phyloP scores from a whole-genome alignment of 176 grass and related monocot genomes.

The Musa beccarii region DNA sequence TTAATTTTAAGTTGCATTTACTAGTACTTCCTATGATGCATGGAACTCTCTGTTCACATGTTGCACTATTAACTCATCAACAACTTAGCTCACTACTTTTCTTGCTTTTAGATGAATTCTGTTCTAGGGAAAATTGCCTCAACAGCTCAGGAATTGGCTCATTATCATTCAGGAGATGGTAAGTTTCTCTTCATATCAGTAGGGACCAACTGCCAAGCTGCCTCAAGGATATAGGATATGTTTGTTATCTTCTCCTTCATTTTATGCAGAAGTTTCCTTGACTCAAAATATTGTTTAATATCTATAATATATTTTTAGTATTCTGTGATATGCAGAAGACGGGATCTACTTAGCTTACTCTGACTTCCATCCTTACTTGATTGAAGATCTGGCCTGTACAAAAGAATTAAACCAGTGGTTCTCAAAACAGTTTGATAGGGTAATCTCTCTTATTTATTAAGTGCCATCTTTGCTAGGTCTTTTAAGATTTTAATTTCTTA shows the following conservation, averaged over 20 bases:
- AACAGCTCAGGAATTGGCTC: constrained; percentile 81
- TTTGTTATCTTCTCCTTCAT: constrained; percentile 5
- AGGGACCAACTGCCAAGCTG: not conserved
- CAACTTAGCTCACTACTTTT: constrained; percentile 14
- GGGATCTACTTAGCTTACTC: constrained; percentile 90
- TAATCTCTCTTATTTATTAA: constrained; percentile 17
- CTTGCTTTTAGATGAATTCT: constrained; percentile 80
- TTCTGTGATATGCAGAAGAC: constrained; percentile 58
- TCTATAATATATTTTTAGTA: constrained; percentile 11
- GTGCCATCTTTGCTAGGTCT: not conserved
- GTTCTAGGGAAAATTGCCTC: constrained; percentile 87
- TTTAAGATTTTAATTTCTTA: too few species aligned
- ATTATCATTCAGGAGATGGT: constrained; percentile 98
- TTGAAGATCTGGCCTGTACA: constrained; percentile 74
- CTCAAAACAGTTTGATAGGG: constrained; percentile 97
- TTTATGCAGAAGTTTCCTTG: constrained; percentile 16
- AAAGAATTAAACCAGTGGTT: constrained; percentile 88
- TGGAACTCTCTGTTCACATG: not conserved
- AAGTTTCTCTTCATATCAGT: not conserved
- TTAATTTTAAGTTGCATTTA: not conserved
- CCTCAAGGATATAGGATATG: not conserved
- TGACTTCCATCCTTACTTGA: constrained; percentile 69
- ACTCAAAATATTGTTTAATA: not conserved
- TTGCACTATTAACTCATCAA: too few species aligned
- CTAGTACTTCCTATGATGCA: not conserved